Conservation (phyloP, 2,329 filamentous ascomycete species). For the Pseudopithomyces chartarum region DNA sequence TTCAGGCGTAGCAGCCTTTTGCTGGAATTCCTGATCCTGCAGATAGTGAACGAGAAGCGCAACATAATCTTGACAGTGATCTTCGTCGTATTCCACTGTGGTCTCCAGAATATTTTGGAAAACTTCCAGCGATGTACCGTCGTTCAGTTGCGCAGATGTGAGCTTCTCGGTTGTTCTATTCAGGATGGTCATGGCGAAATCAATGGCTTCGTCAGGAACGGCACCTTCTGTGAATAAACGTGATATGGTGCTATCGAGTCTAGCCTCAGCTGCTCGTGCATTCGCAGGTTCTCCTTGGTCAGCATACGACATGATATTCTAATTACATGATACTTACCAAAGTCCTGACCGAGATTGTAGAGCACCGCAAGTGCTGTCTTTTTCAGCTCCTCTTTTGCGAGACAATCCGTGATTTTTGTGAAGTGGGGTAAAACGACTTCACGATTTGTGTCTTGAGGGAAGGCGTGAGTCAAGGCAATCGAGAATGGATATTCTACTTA, state of each 20-base stretch:
- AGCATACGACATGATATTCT: slow-evolving; percentile 7
- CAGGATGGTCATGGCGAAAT: slow-evolving; percentile 42
- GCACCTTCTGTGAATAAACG: slow-evolving; percentile 27
- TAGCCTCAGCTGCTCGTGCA: slow-evolving; percentile 36
- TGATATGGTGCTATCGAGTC: slow-evolving; percentile 38
- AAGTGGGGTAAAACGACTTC: slow-evolving; percentile 32
- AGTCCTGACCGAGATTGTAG: slow-evolving; percentile 52
- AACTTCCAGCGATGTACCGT: slow-evolving; percentile 32
- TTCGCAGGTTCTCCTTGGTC: slow-evolving; percentile 40
- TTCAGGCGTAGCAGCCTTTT: slow-evolving; percentile 36
- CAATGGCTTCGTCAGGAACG: slow-evolving; percentile 36
- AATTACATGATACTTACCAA: slow-evolving; percentile 27
- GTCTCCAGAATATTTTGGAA: slow-evolving; percentile 35
- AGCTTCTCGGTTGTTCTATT: slow-evolving; percentile 43
- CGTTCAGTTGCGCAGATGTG: slow-evolving; percentile 38
- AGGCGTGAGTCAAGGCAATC: slow-evolving; percentile 19
- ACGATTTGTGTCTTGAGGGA: slow-evolving; percentile 36
- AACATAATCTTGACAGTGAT: slow-evolving; percentile 41
- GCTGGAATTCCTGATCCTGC: slow-evolving; percentile 41
- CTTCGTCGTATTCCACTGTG: slow-evolving; percentile 36
- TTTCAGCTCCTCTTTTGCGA: slow-evolving; percentile 28
- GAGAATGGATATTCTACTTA: slow-evolving; percentile 13
- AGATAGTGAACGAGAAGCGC: slow-evolving; percentile 42
- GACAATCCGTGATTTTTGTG: slow-evolving; percentile 30
- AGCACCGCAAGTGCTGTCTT: slow-evolving; percentile 46